Base-by-base conservation (phyloP, 1,284 basidiomycete species). In the Malassezia nana region DNA sequence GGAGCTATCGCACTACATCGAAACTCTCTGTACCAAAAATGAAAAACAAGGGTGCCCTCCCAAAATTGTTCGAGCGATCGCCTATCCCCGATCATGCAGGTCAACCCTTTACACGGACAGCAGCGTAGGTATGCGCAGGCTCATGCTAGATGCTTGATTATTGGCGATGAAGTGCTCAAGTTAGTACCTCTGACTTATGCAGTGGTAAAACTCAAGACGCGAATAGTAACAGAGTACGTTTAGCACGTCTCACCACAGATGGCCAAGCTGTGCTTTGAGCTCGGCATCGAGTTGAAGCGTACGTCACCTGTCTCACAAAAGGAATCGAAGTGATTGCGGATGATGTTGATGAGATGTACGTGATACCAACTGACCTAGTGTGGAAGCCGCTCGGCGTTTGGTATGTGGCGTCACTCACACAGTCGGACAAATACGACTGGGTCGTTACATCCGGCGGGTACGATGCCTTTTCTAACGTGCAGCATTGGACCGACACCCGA, bases 241-340 rank as follows among this genome's bases (percentile, higher is more conserved):
- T 7, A 6, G 6, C 33, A 15, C 2, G 22, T 15, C 40, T 42
- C 2, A 42, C 12, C 7, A 10, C 26, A 47, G 1, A 82, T 83
- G 55, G 79, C 79, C n/a, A 66, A 66, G 46, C 64, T 65, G 50
- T 74, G 71, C 47, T 74, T 74, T 46, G 60, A 66, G 35, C 58
- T 64, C 0, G 71, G 69, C 9, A 66, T 72, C 39, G 64, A 70
- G 20, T 43, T 70, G 56, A 76, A 78, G 18, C 52, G 62, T n/a
- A n/a, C 7, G 40, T 42, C n/a, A 9, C 9, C 4, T 16, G n/a
- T 38, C 24, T 42, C n/a, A 42, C 40, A 5, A 5, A 2, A 42
- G 40, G 20, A 26, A 83, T 94, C 67, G 89, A 95, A 67, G 89
- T 95, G 46, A 85, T 96, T 47, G 79, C 91, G 1, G 91, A 95